Evolutionary conservation across 2,329 filamentous ascomycete genomes (phyloP), one percentile per base, ranked within the genome.

Genomic region (Dactylellina sp.): DNA sequence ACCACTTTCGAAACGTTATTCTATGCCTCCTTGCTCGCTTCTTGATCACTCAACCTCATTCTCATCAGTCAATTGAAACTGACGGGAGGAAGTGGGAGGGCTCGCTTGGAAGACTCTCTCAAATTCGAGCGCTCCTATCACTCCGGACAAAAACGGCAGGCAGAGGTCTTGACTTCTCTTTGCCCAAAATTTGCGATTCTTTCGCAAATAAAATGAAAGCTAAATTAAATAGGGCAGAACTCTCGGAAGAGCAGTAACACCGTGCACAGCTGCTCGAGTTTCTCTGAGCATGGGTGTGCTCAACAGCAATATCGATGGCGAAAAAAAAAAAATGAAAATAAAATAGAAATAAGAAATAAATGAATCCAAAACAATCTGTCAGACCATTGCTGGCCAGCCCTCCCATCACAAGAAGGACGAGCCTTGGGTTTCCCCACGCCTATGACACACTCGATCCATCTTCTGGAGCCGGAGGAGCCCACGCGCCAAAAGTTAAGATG

Each of bases 401-500:
- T 20, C 16, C 47, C 53, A 71, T 49, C 66, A 35, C 44, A 40
- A 64, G 37, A 40, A 37, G 16, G 42, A n/a, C n/a, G n/a, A 28
- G 42, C 35, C 14, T 20, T 63, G 22, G 35, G 28, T 22, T 71
- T 71, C 66, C 66, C 66, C 66, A 71, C 66, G 66, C 59, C 44
- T 49, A 62, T 61, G 65, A 61, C 65, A 71, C 65, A 71, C 56
- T 44, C 22, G 47, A 62, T 63, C 50, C 35, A 59, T 52, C 42
- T 11, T 59, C 39, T 46, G 52, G 50, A 59, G 42, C 35, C 56
- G 62, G 62, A 59, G 59, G 59, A 57, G 55, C 64, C 66, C 66
- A 71, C 66, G 66, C 66, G 66, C 66, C 59, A 63, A 63, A 57
- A 62, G 57, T 62, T 71, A 62, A 61, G 65, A 71, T 71, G 56